Evolutionary conservation across 768 basidiomycete species (phyloP), one percentile per base, ranked within the genome.

Genomic region (Lactarius tabidus): DNA sequence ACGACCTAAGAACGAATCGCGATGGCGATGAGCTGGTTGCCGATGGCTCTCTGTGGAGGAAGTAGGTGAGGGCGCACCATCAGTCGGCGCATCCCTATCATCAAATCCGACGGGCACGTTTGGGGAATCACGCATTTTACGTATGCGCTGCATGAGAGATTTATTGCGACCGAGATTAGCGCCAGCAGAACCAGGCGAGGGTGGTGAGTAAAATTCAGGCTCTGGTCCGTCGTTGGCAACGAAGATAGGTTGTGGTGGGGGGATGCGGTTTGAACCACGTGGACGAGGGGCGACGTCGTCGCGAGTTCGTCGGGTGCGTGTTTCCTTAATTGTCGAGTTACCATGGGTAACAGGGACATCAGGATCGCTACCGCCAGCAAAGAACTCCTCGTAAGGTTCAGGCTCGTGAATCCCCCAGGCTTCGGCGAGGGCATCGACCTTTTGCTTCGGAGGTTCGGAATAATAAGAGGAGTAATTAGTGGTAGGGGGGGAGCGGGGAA

Each of bases 331-430:
- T n/a, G 36, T 36, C 17, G 66, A 26, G 39, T 28, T 59, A 23
- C 36, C 23, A 29, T 82, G 85, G 39, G 86, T 77, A 15, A 85
- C 84, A 6, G 87, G 85, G n/a, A 75, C 74, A 57, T 85, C 86
- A 31, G 80, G 60, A 67, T 75, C 63, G 39, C 89, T 88, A 52
- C 90, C 89, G 23, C 90, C 93, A 28, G 91, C 91, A 67, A 85
- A 90, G 73, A 94, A 95, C 70, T 95, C 92, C 71, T 95, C 92
- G 71, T 83, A 94, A 8, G 93, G 93, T 72, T 95, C 93, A 6
- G 93, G 93, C 71, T 94, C 93, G 70, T 93, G 90, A 58, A 91
- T 92, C 41, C 93, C 93, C 93, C 93, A 94, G 1, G 93, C 93
- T 75, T 94, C 93, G 54, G 92, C 92, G 64, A 95, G 87, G 41